Base-by-base conservation (phyloP, 2,329 filamentous ascomycete genomes). In the Biscogniauxia marginata region DNA sequence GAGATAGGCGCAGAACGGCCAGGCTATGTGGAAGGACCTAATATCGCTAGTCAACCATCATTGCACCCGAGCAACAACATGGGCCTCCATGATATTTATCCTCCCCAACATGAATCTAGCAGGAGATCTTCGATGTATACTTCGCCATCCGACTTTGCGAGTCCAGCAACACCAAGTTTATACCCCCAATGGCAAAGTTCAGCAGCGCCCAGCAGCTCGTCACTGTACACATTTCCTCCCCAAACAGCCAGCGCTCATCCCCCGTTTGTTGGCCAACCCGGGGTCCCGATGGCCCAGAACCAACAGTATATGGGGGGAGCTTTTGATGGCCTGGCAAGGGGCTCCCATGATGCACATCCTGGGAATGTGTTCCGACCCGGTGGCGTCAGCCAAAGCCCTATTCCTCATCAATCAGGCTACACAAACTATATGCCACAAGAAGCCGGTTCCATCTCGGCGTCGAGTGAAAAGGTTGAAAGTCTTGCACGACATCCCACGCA, bases 181-280 rank as follows among this genome's bases (percentile, higher is more conserved):
- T 82, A 81, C 62, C 59, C 70, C 6, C 73, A 73, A 8, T 82
- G 79, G 80, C 77, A 77, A 58, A 68, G 68, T 13, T 77, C 79
- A 3, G 71, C 74, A 0, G 71, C 75, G 0, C 69, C 79, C 0
- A 74, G 67, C 34, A 73, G 73, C 2, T 67, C 77, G 0, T 61
- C 77, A 0, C 68, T 82, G 58, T 83, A 83, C 60, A 65, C 77
- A 1, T 81, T 79, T 51, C 71, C 74, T 13, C 65, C 73, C 6
- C 75, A 79, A 52, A 73, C 74, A 20, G 59, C 70, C 4, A 66
- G 68, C 55, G 39, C 59, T 45, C 61, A 65, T 45, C 58, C 58
- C 20, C 43, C 60, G 5, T 74, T 71, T 57, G 68, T 69, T 8
- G 59, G 65, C 1, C 71, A 71, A 45, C 34, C 63, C 16, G 53